Percentiles rank a stretch among this genome's conserved stretches.
These are phyloP conservation scores for Suhomyces xylopsoci DNA, from an alignment of 805 yeast species.

Conservation along the genomic window DNA sequence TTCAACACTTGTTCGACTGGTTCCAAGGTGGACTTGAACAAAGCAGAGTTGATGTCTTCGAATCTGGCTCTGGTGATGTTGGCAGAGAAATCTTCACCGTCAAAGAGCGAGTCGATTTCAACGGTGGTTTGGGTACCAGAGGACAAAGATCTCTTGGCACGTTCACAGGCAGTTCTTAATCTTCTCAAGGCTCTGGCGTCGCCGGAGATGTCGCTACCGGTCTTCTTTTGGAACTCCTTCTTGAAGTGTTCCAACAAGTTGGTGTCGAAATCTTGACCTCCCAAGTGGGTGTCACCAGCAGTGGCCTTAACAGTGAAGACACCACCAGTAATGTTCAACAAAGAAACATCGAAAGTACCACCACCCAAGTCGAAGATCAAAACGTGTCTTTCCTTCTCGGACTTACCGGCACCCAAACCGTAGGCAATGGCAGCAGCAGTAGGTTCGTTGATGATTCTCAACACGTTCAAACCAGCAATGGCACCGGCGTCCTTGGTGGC, in stretches of 20 bases:
- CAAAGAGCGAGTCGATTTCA: conserved; percentile 49
- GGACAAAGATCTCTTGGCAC: conserved; percentile 50
- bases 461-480: conserved; percentile 49
- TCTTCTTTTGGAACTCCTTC: conserved; percentile 46
- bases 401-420: conserved; percentile 74
- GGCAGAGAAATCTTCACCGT: conserved; percentile 49
- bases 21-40: conserved; percentile 48
- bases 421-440: conserved; percentile 98
- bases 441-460: conserved; percentile 49
- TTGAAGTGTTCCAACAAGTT: conserved; percentile 48
- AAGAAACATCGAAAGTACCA: conserved; percentile 96
- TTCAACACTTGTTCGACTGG: conserved; percentile 50
- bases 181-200: conserved; percentile 51
- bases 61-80: conserved; percentile 51
- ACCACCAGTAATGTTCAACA: conserved; percentile 91
- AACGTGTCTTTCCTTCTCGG: conserved; percentile 60
- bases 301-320: conserved; percentile 95
- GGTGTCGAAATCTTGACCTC: conserved; percentile 53
- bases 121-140: conserved; percentile 50
- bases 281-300: conserved; percentile 52
- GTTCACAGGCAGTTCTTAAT: conserved; percentile 52
- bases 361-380: conserved; percentile 95
- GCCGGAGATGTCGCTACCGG: conserved; percentile 44
- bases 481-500: conserved; percentile 53
- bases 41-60: conserved; percentile 49